Conservation (phyloP, 345 rosid species). For the Syzygium aqueum region DNA sequence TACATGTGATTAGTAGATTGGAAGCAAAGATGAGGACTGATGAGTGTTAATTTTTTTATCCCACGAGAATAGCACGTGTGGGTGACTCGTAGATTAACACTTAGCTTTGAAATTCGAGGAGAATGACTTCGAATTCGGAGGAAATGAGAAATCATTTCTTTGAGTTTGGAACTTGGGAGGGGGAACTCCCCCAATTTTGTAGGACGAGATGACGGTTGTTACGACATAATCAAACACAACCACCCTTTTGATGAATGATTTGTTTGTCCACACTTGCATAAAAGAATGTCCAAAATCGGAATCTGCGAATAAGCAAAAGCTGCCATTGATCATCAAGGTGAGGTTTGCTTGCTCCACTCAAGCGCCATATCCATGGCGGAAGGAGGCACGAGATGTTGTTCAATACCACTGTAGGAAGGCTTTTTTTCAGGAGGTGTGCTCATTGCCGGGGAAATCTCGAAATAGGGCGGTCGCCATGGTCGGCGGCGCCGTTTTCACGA, state of each 20-base stretch:
- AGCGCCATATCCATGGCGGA: no score
- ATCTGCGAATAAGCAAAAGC: neutral
- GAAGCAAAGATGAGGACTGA: neutral
- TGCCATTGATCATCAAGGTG: neutral
- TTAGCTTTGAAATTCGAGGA: neutral
- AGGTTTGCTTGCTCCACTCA: neutral
- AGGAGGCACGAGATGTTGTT: no score
- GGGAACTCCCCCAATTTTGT: neutral
- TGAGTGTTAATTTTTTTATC: neutral
- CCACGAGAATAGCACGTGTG: neutral
- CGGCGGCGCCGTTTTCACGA: neutral
- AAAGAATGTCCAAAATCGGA: neutral
- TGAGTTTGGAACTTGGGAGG: neutral
- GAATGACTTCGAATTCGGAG: neutral
- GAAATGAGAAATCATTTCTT: neutral
- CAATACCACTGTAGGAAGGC: neutral
- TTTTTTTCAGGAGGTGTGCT: neutral
- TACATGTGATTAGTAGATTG: neutral
- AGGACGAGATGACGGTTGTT: neutral
- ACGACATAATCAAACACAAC: neutral
- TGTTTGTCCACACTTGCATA: neutral
- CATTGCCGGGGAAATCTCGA: rapidly evolving
- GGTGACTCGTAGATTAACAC: neutral
- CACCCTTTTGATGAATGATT: neutral
- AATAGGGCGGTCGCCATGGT: neutral